Conservation (phyloP, 306 rosid genomes). For the Inga leiocalycina region DNA sequence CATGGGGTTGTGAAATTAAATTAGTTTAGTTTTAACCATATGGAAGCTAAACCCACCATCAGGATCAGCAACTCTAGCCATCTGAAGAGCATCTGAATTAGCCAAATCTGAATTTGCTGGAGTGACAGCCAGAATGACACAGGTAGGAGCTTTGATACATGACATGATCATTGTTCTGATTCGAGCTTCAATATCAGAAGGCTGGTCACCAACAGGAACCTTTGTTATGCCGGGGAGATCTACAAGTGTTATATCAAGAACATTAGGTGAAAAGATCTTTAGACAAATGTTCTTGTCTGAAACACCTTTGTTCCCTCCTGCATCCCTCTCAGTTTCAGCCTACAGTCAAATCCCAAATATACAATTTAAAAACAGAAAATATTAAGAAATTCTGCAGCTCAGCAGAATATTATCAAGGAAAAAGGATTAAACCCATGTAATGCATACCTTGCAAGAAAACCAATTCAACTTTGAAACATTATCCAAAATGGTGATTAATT, state of each 20-base stretch:
- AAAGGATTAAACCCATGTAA: not conserved
- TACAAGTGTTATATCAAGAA: constrained; percentile 93
- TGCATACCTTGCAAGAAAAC: not conserved
- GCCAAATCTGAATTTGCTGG: constrained; percentile 98
- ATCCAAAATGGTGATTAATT: constrained; percentile 1
- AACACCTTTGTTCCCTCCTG: constrained; percentile 94
- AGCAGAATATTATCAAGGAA: not conserved
- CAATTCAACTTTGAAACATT: not conserved
- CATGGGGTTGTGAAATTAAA: not conserved
- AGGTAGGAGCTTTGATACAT: constrained; percentile 76
- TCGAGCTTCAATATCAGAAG: constrained; percentile 87
- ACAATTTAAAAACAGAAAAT: not conserved
- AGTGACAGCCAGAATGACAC: constrained; percentile 92
- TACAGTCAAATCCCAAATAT: constrained; percentile 26
- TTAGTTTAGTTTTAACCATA: constrained; percentile 15
- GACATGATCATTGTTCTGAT: constrained; percentile 98
- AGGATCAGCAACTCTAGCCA: constrained; percentile 97
- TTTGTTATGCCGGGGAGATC: constrained; percentile 98
- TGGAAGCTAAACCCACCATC: constrained; percentile 63
- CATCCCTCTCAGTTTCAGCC: constrained; percentile 94
- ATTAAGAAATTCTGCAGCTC: not conserved
- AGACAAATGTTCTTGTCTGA: constrained; percentile 92
- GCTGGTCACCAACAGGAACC: constrained; percentile 99
- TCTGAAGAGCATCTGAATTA: constrained; percentile 97
- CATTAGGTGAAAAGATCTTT: constrained; percentile 93